These are phyloP conservation scores for Ramalina peruviana DNA, from an alignment of 495 filamentous ascomycete species.

Conservation along the genomic window DNA sequence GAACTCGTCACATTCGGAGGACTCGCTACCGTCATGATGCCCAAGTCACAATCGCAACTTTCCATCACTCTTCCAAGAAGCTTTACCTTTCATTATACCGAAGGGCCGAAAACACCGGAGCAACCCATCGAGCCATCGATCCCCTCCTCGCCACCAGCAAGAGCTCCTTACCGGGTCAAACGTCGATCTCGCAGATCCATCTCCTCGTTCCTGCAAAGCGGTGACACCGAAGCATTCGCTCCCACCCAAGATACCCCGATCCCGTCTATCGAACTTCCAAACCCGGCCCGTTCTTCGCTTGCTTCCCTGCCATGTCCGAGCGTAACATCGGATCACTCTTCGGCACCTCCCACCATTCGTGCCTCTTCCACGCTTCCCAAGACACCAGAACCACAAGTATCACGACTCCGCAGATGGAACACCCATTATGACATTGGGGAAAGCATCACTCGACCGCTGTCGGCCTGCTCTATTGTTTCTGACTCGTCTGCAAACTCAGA, in stretches of 20 bases:
- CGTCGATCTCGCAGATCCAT: slow-evolving; percentile 31
- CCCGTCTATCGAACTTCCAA: slow-evolving; percentile 49
- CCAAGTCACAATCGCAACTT: slow-evolving; percentile 34
- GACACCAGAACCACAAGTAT: slow-evolving; percentile 47
- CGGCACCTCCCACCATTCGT: slow-evolving; percentile 34
- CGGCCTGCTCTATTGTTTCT: slow-evolving; percentile 47
- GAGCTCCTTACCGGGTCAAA: slow-evolving; percentile 24
- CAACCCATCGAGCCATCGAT: slow-evolving; percentile 34
- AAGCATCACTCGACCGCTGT: slow-evolving; percentile 39
- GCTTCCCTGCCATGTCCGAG: slow-evolving; percentile 9
- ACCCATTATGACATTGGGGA: slow-evolving; percentile 23
- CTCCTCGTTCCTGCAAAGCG: slow-evolving; percentile 25
- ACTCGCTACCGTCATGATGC: slow-evolving; percentile 23
- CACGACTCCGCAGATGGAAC: slow-evolving; percentile 21
- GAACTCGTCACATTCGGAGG: too few species aligned
- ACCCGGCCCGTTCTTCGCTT: slow-evolving; percentile 11
- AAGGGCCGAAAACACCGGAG: slow-evolving; percentile 46
- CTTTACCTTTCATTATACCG: slow-evolving; percentile 46
- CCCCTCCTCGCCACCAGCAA: slow-evolving; percentile 34
- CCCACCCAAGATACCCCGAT: slow-evolving; percentile 32
- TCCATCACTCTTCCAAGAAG: slow-evolving; percentile 53
- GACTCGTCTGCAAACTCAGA: slow-evolving; percentile 58
- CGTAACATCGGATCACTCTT: slow-evolving; percentile 24
- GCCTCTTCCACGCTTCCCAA: slow-evolving; percentile 41
- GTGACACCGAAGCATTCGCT: slow-evolving; percentile 22